Base-by-base conservation (phyloP, 177 flowering plant genomes). In the Vitis hybrid region DNA sequence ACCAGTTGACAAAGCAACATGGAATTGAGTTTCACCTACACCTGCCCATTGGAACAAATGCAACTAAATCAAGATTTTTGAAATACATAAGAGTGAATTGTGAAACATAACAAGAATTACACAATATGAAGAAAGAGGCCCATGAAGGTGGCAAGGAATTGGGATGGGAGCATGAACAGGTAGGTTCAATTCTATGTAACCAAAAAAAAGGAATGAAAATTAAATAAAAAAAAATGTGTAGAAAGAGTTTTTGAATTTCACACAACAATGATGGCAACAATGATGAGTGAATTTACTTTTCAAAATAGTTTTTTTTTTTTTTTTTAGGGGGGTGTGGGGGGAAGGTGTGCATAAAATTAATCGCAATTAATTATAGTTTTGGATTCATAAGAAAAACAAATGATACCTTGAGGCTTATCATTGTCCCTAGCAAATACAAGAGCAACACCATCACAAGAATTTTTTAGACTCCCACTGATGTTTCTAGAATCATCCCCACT, bases 371-470 rank as follows among this genome's bases (percentile, higher is more conserved):
- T 12, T 9, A 50, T 63, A 14, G 9, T 46, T 9, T 50, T 46
- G 13, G 14, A n/a, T 32, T 30, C 35, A 14, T 1, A 55, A 32
- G 12, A 12, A 24, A 17, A 18, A 49, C 61, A 72, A 59, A n/a
- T 13, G 48, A 55, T 78, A 92, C 97, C 88, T 67, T 50, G 69
- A 69, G 83, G 61, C 67, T 82, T 89, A 63, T 74, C 53, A 75
- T 70, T 84, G 32, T 89, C 90, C 73, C 68, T 81, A 41, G 87
- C 91, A 88, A 92, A 89, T 50, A 88, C 79, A 52, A 92, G 84
- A 68, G 86, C 89, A 74, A 87, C 86, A 58, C 86, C 91, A 80
- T 66, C 85, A 67, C 57, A 54, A 48, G 8, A 14, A 48, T 27
- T 61, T 15, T 61, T 56, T 49, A 1, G 20, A 66, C 48, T 71